Base-by-base conservation (phyloP, 805 yeast species). In the Maudiozyma pseudohumilis region DNA sequence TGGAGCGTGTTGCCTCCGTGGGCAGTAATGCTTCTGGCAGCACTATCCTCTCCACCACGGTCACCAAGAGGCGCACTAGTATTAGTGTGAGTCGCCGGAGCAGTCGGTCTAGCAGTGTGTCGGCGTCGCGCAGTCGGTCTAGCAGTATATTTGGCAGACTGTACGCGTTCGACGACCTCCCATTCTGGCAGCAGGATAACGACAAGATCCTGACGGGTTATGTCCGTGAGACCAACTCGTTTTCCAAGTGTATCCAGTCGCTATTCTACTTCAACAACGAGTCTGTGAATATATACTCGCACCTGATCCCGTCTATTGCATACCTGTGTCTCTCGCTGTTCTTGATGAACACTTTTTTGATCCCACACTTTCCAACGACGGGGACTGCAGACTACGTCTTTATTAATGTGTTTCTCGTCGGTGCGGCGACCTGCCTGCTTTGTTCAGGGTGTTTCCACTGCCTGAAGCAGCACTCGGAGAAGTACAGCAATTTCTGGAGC, bases 141-240 rank as follows among this genome's bases (percentile, higher is more conserved):
- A 28, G 9, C 8, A 26, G 24, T 26, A 23, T 27, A 12, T 35
- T 22, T 9, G 23, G 30, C 9, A 12, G 22, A 9, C 17, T 38
- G 15, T 38, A 34, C 16, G 29, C 41, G 25, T 80, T 68, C 63
- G 69, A 75, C 41, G 80, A 80, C 45, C 54, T 82, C 20, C 82
- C 77, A 18, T 70, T 61, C 12, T 81, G 92, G 92, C 87, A 80
- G 51, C 65, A 70, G 41, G 92, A 82, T 51, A 82, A 82, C 53
- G 80, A 77, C 46, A 76, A 57, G 51, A 81, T 82, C 32, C 53
- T 63, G 29, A 62, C 75, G 0, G 86, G 86, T 4, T 82, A 82
- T 48, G 78, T 81, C 15, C 66, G 64, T 24, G 75, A 72, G 38
- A 73, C 83, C 1, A 46, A 55, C 24, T 71, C 80, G 22, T 68